phyloP scores from a whole-genome alignment of 2,329 filamentous ascomycete genomes.

The Mycocentrospora acerina region DNA sequence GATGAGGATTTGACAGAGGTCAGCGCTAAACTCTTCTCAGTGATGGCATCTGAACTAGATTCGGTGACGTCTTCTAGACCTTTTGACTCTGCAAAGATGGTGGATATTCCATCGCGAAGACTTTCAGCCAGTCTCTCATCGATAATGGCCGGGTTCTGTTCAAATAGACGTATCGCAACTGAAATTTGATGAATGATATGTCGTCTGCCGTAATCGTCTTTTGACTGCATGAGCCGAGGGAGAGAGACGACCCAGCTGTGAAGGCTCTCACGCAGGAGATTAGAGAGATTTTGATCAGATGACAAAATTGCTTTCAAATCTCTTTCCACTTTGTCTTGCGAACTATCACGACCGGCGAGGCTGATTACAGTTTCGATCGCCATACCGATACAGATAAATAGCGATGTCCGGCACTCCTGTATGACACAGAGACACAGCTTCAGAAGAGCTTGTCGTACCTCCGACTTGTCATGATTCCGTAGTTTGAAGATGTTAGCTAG shows the following conservation, averaged over 20 bases:
- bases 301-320: conserved; percentile 62
- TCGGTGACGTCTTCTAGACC: conserved; percentile 21
- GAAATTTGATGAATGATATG: conserved; percentile 74
- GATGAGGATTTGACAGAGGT: conserved; percentile 20
- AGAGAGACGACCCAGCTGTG: conserved; percentile 82
- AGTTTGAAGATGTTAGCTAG: conserved; percentile 76
- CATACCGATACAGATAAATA: conserved; percentile 68
- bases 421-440: conserved; percentile 73
- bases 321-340: conserved; percentile 46
- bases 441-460: conserved; percentile 69
- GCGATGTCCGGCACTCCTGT: conserved; percentile 73
- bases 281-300: conserved; percentile 63
- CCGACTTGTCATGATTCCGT: conserved; percentile 66
- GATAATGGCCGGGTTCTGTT: conserved; percentile 63
- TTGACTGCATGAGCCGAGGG: conserved; percentile 78
- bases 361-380: conserved; percentile 81
- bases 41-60: conserved; percentile 2
- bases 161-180: conserved; percentile 68
- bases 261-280: conserved; percentile 68
- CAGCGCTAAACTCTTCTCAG: conserved; percentile 19
- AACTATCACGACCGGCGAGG: conserved; percentile 52
- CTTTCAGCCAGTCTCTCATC: conserved; percentile 67
- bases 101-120: conserved; percentile 71
- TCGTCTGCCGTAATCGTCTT: conserved; percentile 76
- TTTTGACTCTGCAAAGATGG: conserved; percentile 46